Conservation (phyloP, 371 early-diverging fungal species). For the Smittium culicis region DNA sequence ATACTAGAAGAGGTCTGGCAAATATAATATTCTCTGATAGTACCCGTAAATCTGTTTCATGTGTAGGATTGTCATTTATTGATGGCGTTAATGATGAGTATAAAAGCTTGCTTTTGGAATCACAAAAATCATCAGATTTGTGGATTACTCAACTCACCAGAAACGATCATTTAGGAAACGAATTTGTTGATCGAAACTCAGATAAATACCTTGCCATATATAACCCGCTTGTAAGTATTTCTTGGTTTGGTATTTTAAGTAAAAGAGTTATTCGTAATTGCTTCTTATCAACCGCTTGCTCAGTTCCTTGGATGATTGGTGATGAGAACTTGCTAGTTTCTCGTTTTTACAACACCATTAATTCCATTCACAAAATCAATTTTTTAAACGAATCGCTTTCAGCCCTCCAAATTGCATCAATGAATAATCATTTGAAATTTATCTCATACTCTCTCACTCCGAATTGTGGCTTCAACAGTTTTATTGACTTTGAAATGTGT, state of each 20-base stretch:
- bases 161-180: neutral
- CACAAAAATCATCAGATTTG: neutral
- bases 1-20: neutral
- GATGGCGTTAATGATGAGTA: conserved; percentile 3
- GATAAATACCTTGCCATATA: neutral
- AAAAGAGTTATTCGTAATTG: neutral
- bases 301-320: neutral
- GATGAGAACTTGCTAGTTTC: neutral
- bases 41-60: neutral
- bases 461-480: neutral
- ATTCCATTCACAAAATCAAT: neutral
- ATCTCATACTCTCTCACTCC: neutral
- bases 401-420: neutral
- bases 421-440: neutral
- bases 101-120: neutral
- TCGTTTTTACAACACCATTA: neutral
- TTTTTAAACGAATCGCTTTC: neutral
- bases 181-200: neutral
- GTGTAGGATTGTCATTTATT: conserved; percentile 1
- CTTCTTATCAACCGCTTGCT: neutral
- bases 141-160: neutral
- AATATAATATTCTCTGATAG: neutral
- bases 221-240: neutral
- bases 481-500: neutral
- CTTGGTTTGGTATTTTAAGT: neutral